Evolutionary conservation across 1,284 basidiomycete species (phyloP).

Genomic region (Malassezia sp.): DNA sequence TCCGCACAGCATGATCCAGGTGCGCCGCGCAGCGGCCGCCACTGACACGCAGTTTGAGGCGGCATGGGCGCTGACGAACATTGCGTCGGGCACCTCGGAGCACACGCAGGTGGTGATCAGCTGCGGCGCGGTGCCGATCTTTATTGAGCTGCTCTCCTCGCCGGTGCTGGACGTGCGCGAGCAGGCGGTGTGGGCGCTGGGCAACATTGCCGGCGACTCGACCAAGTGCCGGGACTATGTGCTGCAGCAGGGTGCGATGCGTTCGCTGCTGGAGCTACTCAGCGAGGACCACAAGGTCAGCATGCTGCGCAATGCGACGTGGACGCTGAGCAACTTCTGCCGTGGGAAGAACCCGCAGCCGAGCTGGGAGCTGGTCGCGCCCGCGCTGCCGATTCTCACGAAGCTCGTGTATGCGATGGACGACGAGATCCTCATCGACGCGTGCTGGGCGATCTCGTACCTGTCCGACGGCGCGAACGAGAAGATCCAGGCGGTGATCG

Average conservation of each 20-base stretch:
- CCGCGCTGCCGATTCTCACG: constrained; percentile 85
- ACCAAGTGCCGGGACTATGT: constrained; percentile 45
- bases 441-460: constrained; percentile 99
- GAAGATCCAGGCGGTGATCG: constrained; percentile 99
- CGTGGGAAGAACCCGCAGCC: constrained; percentile 47
- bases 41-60: too few species aligned
- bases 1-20: constrained; percentile 85
- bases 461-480: constrained; percentile 98
- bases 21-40: too few species aligned
- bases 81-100: constrained; percentile 94
- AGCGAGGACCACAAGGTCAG: constrained; percentile 46
- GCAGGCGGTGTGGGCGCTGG: constrained; percentile 46
- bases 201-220: constrained; percentile 46
- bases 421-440: constrained; percentile 97
- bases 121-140: constrained; percentile 89
- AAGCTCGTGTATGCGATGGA: constrained; percentile 98
- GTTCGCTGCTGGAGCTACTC: constrained; percentile 38
- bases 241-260: constrained; percentile 37
- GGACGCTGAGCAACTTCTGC: constrained; percentile 47
- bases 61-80: constrained; percentile 98
- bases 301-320: constrained; percentile 46
- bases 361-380: constrained; percentile 56
- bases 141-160: constrained; percentile 55
- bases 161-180: constrained; percentile 45
- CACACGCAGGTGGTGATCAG: constrained; percentile 97